These are phyloP conservation scores for Musa beccarii DNA, from an alignment of 176 grass and related monocot genomes.

Conservation along the genomic window DNA sequence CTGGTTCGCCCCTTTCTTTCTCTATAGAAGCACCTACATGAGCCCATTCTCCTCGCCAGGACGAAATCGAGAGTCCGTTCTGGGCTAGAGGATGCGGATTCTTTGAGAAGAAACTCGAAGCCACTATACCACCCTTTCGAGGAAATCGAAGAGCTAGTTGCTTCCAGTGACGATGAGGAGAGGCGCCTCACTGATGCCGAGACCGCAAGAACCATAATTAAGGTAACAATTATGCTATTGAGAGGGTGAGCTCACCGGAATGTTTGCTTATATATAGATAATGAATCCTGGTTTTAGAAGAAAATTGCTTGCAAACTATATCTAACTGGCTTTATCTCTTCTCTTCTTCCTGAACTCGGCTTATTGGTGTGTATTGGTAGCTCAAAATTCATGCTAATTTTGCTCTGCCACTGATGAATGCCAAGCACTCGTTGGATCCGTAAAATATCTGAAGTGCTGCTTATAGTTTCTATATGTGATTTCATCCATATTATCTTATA, in stretches of 20 bases:
- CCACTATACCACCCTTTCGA: constrained; percentile 58
- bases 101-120: background rate
- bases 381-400: background rate
- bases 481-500: too few species aligned
- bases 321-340: background rate
- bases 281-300: background rate
- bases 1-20: background rate
- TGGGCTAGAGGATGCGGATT: constrained; percentile 27
- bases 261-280: background rate
- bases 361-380: background rate
- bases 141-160: constrained; percentile 40
- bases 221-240: constrained; percentile 26
- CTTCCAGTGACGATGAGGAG: constrained; percentile 27
- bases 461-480: too few species aligned
- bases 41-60: too few species aligned
- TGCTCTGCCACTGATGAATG: too few species aligned
- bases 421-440: too few species aligned
- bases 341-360: background rate
- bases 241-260: too few species aligned
- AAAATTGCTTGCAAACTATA: background rate
- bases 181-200: constrained; percentile 51
- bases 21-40: too few species aligned
- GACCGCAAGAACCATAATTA: constrained; percentile 67
- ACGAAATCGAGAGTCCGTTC: constrained; percentile 18
- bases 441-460: too few species aligned